These are phyloP conservation scores for Eucalyptus dawsonii DNA, from an alignment of 345 rosid genomes.

Conservation along the genomic window DNA sequence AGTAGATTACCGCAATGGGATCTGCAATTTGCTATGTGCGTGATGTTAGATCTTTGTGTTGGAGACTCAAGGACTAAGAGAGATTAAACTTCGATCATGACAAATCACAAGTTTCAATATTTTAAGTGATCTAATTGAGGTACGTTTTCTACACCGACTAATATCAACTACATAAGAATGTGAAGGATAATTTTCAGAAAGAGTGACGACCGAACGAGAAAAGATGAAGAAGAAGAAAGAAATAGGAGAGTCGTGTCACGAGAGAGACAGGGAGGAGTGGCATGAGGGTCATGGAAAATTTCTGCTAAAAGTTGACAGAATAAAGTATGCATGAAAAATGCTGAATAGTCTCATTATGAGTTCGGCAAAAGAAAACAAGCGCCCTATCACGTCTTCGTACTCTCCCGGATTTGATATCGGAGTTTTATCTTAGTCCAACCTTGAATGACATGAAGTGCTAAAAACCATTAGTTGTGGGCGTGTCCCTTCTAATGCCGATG, in stretches of 20 bases:
- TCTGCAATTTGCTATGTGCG: too few relatives aligned
- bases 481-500: neutral
- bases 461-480: too few relatives aligned
- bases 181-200: neutral
- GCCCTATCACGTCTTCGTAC: neutral
- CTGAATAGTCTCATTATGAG: neutral
- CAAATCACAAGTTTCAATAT: neutral
- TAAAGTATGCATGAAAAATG: neutral
- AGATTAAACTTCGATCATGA: neutral
- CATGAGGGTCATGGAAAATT: neutral
- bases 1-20: neutral
- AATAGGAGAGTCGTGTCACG: neutral
- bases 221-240: neutral
- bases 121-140: neutral
- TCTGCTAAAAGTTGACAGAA: neutral
- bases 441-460: neutral
- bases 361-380: neutral
- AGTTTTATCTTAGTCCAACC: neutral
- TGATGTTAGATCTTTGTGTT: neutral
- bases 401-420: neutral
- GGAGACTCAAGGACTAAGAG: neutral
- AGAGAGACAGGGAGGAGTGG: neutral
- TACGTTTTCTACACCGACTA: neutral
- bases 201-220: neutral
- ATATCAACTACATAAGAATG: neutral